phyloP scores from a whole-genome alignment of 768 basidiomycete species.

The Brasilioporus rufonigricans region DNA sequence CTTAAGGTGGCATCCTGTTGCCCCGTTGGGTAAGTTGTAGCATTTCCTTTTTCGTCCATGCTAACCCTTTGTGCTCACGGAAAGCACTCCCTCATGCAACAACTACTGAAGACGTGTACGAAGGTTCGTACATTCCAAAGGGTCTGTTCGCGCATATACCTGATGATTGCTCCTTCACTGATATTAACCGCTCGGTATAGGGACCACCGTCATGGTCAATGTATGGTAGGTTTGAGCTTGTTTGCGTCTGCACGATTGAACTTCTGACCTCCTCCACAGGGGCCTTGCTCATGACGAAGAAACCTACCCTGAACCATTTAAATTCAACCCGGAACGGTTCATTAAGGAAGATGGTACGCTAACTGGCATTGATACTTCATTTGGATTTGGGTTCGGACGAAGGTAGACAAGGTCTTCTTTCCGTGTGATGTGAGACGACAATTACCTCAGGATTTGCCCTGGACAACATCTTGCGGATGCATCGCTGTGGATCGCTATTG shows the following conservation, averaged over 20 bases:
- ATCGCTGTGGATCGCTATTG: slow-evolving; percentile 27
- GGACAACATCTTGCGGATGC: slow-evolving; percentile 21
- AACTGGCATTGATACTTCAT: neutral
- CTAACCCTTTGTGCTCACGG: neutral
- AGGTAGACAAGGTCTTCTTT: slow-evolving; percentile 12
- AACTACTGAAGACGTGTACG: slow-evolving; percentile 21
- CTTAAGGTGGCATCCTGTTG: slow-evolving; percentile 23
- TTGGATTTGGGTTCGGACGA: slow-evolving; percentile 27
- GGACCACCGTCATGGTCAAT: slow-evolving; percentile 21
- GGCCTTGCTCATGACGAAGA: slow-evolving; percentile 38
- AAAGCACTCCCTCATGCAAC: slow-evolving; percentile 25
- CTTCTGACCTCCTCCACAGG: slow-evolving; percentile 23
- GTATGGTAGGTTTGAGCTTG: slow-evolving; percentile 15
- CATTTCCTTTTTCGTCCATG: neutral
- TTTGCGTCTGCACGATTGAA: neutral
- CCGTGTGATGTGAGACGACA: neutral
- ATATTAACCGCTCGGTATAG: slow-evolving; percentile 6
- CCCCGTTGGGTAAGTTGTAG: slow-evolving; percentile 20
- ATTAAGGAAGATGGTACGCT: slow-evolving; percentile 17
- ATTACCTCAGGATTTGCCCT: slow-evolving; percentile 20
- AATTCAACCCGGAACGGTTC: slow-evolving; percentile 43
- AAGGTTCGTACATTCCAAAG: slow-evolving; percentile 24
- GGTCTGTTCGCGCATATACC: slow-evolving; percentile 11
- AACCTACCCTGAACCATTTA: slow-evolving; percentile 38
- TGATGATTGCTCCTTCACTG: neutral